A percentile compares a stretch with the other conserved stretches of the same genome.
phyloP scores from a whole-genome alignment of 2,329 filamentous ascomycete species.

The Scedosporium boydii region DNA sequence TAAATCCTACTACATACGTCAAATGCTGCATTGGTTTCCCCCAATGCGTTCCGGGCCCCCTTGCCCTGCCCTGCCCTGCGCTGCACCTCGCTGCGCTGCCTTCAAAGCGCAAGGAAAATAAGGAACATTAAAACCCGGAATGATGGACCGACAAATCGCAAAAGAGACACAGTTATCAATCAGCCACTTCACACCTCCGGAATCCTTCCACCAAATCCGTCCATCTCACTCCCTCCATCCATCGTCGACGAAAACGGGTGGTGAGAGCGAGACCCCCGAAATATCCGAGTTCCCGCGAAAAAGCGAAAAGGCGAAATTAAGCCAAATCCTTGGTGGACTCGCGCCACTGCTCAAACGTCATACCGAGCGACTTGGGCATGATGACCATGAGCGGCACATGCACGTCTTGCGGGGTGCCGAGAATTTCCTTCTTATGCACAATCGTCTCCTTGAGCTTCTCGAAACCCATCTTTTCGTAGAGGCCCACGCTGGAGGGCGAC shows the following conservation, averaged over 20 bases:
- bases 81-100: background rate
- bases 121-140: background rate
- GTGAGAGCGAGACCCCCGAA: background rate
- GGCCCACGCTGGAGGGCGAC: conserved; percentile 26
- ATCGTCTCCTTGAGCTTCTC: conserved; percentile 26
- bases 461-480: conserved; percentile 39
- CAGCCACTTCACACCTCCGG: background rate
- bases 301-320: background rate
- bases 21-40: no score
- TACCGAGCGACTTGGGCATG: conserved; percentile 24
- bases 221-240: background rate
- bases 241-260: no score
- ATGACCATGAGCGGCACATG: conserved; percentile 31
- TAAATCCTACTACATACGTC: no score
- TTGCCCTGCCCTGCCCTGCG: background rate
- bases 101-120: background rate
- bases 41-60: no score
- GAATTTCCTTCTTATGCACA: conserved; percentile 25
- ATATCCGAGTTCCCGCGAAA: background rate
- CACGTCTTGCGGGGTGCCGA: conserved; percentile 24
- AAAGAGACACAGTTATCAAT: conserved; percentile 2
- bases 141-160: background rate
- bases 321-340: conserved; percentile 6
- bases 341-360: conserved; percentile 25
- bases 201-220: background rate